These are phyloP conservation scores for Whalleya microplaca DNA, from an alignment of 2,329 filamentous ascomycete species.

Conservation along the genomic window DNA sequence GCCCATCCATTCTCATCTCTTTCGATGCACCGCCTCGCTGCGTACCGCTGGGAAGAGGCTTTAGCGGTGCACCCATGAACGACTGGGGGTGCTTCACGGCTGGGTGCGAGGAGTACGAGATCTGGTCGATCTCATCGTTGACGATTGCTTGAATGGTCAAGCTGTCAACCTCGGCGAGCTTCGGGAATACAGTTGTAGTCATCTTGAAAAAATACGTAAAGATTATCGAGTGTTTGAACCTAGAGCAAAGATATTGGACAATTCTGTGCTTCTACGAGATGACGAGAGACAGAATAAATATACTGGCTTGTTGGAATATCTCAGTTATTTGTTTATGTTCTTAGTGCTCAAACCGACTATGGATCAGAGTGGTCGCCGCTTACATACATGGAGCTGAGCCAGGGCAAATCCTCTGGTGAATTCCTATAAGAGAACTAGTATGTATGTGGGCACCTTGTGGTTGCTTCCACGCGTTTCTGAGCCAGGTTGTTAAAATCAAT, in stretches of 20 bases:
- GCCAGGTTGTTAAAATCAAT: no score
- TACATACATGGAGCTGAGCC: conserved; percentile 1
- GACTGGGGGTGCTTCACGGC: conserved; percentile 47
- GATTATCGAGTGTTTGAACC: no score
- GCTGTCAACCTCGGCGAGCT: conserved; percentile 32
- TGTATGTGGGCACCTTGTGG: not conserved
- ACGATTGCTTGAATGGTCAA: conserved; percentile 55
- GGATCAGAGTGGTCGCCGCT: conserved; percentile 3
- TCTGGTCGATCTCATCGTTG: conserved; percentile 58
- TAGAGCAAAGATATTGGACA: no score
- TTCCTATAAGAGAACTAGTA: not conserved
- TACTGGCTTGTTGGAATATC: no score
- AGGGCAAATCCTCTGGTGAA: not conserved
- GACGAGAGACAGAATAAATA: no score
- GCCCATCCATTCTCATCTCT: conserved; percentile 52
- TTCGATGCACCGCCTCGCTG: conserved; percentile 46
- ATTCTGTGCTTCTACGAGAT: no score
- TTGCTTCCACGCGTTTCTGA: not conserved
- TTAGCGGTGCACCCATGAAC: conserved; percentile 46
- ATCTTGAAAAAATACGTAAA: not conserved
- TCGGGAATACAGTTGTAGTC: not conserved
- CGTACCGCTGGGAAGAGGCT: conserved; percentile 37
- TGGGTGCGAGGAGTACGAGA: conserved; percentile 50
- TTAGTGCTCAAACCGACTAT: no score
- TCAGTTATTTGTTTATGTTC: not conserved